Conservation (phyloP, 2,329 filamentous ascomycete genomes). For the Atkinsonella hypoxylon region DNA sequence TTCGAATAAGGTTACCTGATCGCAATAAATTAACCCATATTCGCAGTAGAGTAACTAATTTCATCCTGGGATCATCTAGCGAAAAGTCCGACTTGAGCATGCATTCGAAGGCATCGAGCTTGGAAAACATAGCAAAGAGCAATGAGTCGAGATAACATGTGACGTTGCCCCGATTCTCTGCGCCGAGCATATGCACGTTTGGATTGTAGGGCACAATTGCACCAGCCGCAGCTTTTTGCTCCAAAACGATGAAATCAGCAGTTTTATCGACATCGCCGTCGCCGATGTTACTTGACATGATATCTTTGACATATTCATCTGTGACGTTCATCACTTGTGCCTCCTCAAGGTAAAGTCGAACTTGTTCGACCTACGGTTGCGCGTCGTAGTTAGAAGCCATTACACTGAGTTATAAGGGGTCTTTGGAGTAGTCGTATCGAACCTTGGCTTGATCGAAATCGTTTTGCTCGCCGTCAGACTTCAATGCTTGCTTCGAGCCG, state of each 20-base stretch:
- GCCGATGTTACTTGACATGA: slow-evolving; percentile 50
- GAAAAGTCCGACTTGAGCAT: slow-evolving; percentile 74
- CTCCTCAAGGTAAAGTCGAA: slow-evolving; percentile 28
- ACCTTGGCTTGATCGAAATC: slow-evolving; percentile 24
- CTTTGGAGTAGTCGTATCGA: neutral
- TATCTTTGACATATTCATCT: slow-evolving; percentile 45
- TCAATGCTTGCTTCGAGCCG: slow-evolving; percentile 35
- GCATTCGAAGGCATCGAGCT: slow-evolving; percentile 80
- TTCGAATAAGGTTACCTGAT: slow-evolving; percentile 71
- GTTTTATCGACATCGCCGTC: slow-evolving; percentile 62
- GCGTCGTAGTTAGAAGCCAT: neutral
- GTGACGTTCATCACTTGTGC: slow-evolving; percentile 33
- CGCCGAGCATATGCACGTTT: slow-evolving; percentile 62
- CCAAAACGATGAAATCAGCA: slow-evolving; percentile 62
- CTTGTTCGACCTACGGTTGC: slow-evolving; percentile 27
- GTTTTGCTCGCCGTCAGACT: slow-evolving; percentile 22
- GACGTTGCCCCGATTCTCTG: slow-evolving; percentile 72
- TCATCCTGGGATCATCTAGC: slow-evolving; percentile 53
- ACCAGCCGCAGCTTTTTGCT: slow-evolving; percentile 72
- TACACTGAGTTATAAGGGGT: neutral
- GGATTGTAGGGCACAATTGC: slow-evolving; percentile 66
- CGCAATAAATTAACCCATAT: slow-evolving; percentile 91
- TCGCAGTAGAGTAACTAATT: slow-evolving; percentile 64
- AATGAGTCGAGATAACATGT: slow-evolving; percentile 93
- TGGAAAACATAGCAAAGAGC: slow-evolving; percentile 91